These are phyloP conservation scores for Phytophthora fragariaefolia DNA, from an alignment of 352 stramenopile species.

Conservation along the genomic window DNA sequence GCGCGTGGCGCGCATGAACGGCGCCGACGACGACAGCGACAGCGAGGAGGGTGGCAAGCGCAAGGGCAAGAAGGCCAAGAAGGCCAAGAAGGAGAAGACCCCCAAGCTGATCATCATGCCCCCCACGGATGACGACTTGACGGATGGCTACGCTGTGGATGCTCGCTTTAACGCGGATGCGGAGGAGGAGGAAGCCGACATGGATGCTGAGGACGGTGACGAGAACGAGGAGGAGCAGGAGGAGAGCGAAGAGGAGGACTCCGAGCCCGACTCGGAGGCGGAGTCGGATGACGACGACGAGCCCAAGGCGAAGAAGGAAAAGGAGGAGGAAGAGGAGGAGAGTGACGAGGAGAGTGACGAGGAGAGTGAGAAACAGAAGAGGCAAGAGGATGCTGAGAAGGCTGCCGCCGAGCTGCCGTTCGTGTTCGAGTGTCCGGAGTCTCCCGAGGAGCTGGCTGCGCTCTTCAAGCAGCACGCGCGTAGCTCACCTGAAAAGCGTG, in stretches of 20 bases:
- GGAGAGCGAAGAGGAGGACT: constrained; percentile 53
- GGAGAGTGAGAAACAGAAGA: constrained; percentile 85
- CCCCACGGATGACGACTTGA: constrained; percentile 91
- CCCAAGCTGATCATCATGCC: constrained; percentile 78
- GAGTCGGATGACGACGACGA: constrained; percentile 59
- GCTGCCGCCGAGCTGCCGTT: constrained; percentile 92
- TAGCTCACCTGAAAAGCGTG: constrained; percentile 71
- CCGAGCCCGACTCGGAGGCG: constrained; percentile 49
- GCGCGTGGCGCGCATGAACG: constrained; percentile 95
- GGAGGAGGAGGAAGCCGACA: constrained; percentile 66
- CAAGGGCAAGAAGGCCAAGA: constrained; percentile 61
- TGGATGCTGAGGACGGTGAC: constrained; percentile 59
- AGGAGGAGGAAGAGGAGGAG: constrained; percentile 44
- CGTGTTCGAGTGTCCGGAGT: constrained; percentile 94
- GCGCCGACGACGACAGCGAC: constrained; percentile 83
- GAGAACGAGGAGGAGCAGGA: constrained; percentile 58
- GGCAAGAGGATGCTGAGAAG: constrained; percentile 53
- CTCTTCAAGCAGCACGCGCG: constrained; percentile 92
- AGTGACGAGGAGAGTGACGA: constrained; percentile 58
- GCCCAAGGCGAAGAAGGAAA: constrained; percentile 36
- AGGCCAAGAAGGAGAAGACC: constrained; percentile 52
- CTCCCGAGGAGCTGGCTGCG: constrained; percentile 87
- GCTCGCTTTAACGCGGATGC: constrained; percentile 50
- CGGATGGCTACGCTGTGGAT: constrained; percentile 84
- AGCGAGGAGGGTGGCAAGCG: constrained; percentile 50